phyloP scores from a whole-genome alignment of 1,284 basidiomycete species.

The Trichosporon faecale region DNA sequence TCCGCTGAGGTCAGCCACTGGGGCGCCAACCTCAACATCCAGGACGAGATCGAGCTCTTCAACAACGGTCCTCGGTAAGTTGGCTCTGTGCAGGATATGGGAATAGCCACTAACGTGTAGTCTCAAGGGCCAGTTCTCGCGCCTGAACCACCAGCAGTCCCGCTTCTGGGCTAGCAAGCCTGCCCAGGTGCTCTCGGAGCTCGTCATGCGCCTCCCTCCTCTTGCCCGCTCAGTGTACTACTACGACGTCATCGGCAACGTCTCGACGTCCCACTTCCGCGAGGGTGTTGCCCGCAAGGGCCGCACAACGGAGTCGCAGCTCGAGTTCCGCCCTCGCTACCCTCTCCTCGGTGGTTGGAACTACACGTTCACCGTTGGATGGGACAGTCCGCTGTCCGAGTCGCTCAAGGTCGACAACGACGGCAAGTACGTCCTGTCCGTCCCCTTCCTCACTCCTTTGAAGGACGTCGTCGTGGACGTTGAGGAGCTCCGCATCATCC shows the following conservation, averaged over 20 bases:
- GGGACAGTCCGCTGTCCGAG: slow-evolving; percentile 78
- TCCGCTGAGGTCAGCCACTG: slow-evolving; percentile 91
- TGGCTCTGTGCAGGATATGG: neutral
- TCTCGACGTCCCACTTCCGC: slow-evolving; percentile 87
- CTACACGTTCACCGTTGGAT: slow-evolving; percentile 90
- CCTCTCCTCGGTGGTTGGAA: slow-evolving; percentile 97
- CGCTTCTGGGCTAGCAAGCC: slow-evolving; percentile 63
- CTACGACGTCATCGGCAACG: slow-evolving; percentile 90
- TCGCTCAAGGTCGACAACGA: slow-evolving; percentile 54
- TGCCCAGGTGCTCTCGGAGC: slow-evolving; percentile 67
- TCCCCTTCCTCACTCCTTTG: slow-evolving; percentile 82
- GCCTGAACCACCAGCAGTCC: slow-evolving; percentile 77
- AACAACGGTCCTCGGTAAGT: slow-evolving; percentile 85
- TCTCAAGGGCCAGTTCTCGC: slow-evolving; percentile 92
- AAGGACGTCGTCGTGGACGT: slow-evolving; percentile 76
- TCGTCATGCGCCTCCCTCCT: slow-evolving; percentile 70
- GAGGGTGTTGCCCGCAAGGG: slow-evolving; percentile 52
- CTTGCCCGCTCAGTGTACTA: slow-evolving; percentile 79
- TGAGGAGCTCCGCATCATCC: slow-evolving; percentile 72
- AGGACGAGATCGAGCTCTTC: slow-evolving; percentile 78
- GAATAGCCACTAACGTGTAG: slow-evolving; percentile 53
- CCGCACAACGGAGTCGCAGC: slow-evolving; percentile 53
- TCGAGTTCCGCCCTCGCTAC: slow-evolving; percentile 86
- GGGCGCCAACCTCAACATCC: slow-evolving; percentile 89
- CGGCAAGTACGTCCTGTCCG: slow-evolving; percentile 59